Percentiles rank a stretch among this genome's conserved stretches.
Conservation (phyloP, 495 filamentous ascomycete species). For the Oidiodendron maius region DNA sequence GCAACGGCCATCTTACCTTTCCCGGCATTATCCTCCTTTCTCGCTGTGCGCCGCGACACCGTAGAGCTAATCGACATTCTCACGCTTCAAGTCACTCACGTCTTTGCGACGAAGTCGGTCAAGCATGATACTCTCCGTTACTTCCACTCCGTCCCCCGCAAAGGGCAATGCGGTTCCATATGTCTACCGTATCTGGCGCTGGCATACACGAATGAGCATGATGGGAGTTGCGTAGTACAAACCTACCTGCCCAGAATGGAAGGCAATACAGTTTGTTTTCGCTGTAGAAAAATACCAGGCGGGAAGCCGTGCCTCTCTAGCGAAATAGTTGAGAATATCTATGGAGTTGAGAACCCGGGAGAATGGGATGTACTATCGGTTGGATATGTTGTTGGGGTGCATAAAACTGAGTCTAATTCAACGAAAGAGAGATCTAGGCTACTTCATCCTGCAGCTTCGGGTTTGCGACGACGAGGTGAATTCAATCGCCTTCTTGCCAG, state of each 20-base stretch:
- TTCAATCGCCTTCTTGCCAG: not conserved
- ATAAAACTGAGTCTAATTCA: constrained; percentile 21
- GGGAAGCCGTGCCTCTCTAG: constrained; percentile 33
- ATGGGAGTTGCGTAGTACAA: constrained; percentile 47
- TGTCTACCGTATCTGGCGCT: constrained; percentile 46
- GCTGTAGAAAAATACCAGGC: constrained; percentile 18
- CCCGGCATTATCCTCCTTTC: constrained; percentile 39
- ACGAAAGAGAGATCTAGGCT: not conserved
- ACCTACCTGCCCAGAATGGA: constrained; percentile 45
- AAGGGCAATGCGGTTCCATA: constrained; percentile 40
- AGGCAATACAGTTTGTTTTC: constrained; percentile 34
- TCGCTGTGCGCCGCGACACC: constrained; percentile 38
- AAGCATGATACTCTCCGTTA: constrained; percentile 45
- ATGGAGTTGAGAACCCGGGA: constrained; percentile 40
- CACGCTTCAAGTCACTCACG: constrained; percentile 44
- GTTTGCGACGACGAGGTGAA: constrained; percentile 12
- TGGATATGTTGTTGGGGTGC: constrained; percentile 43
- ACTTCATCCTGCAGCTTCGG: constrained; percentile 1
- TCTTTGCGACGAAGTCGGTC: constrained; percentile 50
- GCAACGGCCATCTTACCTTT: constrained; percentile 29
- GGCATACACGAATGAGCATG: constrained; percentile 45
- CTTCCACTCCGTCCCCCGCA: constrained; percentile 38
- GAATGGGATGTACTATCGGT: constrained; percentile 39
- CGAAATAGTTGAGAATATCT: constrained; percentile 30
- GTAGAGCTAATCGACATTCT: constrained; percentile 50